Evolutionary conservation across 306 rosid genomes (phyloP).

Genomic region (Casuarina cunninghamiana): DNA sequence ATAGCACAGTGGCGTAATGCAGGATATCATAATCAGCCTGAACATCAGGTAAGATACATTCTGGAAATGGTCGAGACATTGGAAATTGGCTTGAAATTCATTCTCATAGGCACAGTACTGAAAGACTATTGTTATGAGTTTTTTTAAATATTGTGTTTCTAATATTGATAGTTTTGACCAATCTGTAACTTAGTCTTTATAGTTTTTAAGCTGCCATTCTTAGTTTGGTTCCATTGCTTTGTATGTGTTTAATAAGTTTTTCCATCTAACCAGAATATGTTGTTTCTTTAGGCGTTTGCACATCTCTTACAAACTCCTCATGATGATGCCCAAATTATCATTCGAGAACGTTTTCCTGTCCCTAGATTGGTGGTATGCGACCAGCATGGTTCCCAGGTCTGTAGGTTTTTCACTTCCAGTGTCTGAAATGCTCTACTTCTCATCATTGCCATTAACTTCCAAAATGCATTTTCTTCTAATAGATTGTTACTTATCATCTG

Average conservation of each 20-base stretch:
- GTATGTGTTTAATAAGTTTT: background rate
- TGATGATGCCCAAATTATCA: slow-evolving; percentile 67
- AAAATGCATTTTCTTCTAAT: background rate
- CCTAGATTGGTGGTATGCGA: slow-evolving; percentile 97
- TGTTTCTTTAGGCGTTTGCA: slow-evolving; percentile 71
- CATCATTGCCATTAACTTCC: background rate
- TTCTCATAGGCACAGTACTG: background rate
- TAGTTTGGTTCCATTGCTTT: background rate
- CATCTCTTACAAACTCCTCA: slow-evolving; percentile 76
- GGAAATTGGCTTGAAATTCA: background rate
- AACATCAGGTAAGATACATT: slow-evolving; percentile 55
- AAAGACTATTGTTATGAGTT: background rate
- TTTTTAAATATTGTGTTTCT: background rate
- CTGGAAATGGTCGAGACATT: slow-evolving; percentile 7
- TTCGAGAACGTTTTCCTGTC: slow-evolving; percentile 81
- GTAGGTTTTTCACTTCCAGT: slow-evolving; percentile 19
- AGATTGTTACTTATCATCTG: background rate
- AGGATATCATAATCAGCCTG: slow-evolving; percentile 91
- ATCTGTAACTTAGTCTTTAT: background rate
- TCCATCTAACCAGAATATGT: background rate
- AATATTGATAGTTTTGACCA: background rate
- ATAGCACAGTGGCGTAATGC: slow-evolving; percentile 99
- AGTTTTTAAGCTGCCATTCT: background rate
- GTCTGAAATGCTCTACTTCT: slow-evolving; percentile 11
- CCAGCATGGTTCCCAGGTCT: slow-evolving; percentile 99